Percentiles rank a stretch among this genome's conserved stretches.
Evolutionary conservation across 495 filamentous ascomycete species (phyloP).

Genomic region (Aspergillus leporis): DNA sequence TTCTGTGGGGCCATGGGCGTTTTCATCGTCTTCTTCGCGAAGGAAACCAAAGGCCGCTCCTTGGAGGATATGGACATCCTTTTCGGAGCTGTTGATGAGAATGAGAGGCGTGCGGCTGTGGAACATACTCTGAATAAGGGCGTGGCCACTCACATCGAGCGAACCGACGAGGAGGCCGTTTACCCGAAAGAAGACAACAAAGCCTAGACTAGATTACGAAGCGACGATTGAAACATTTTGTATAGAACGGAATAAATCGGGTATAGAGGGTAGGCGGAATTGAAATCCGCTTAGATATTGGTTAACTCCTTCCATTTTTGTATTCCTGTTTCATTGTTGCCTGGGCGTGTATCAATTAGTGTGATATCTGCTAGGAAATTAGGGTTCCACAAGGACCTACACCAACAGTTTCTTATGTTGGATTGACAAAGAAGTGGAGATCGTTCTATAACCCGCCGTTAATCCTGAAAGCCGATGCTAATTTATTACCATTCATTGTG

Average conservation of each 20-base stretch:
- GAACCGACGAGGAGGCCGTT: conserved; percentile 19
- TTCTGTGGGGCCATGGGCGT: conserved; percentile 43
- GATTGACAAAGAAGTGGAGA: no score
- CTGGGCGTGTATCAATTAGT: not conserved
- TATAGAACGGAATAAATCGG: not conserved
- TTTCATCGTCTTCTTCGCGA: conserved; percentile 52
- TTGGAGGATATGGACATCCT: conserved; percentile 53
- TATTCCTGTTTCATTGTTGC: not conserved
- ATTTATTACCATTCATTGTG: no score
- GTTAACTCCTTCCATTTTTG: no score
- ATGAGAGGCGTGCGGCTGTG: conserved; percentile 38
- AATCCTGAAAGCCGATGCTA: no score
- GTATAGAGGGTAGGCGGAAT: not conserved
- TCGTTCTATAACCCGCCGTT: no score
- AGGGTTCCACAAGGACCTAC: not conserved
- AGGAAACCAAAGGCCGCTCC: conserved; percentile 59
- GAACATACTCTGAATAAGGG: conserved; percentile 42
- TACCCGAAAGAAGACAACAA: conserved; percentile 1
- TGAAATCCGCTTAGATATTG: no score
- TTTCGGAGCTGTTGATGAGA: conserved; percentile 42
- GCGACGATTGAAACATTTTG: not conserved
- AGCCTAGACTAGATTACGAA: conserved; percentile 6
- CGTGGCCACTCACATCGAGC: conserved; percentile 28
- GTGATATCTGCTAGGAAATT: not conserved
- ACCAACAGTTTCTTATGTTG: no score